phyloP scores from a whole-genome alignment of 768 basidiomycete genomes.

The Zangia roseola region DNA sequence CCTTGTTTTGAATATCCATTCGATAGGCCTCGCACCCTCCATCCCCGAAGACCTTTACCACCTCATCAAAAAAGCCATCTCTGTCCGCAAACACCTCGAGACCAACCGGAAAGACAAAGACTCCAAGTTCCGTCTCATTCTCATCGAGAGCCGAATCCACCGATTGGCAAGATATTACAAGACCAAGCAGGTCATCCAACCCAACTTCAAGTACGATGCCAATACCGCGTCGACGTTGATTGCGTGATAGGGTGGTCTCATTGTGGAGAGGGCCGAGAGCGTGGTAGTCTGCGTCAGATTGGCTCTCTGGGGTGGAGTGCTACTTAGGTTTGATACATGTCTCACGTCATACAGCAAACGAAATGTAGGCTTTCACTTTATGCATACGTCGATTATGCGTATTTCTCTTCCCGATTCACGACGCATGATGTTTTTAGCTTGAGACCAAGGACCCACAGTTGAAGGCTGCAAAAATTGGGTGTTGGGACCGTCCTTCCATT shows the following conservation, averaged over 20 bases:
- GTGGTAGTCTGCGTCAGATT: neutral
- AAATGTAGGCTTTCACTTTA: conserved; percentile 22
- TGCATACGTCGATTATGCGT: conserved; percentile 17
- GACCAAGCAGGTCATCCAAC: conserved; percentile 95
- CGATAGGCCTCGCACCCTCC: conserved; percentile 86
- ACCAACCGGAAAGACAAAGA: conserved; percentile 99
- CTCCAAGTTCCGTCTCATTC: conserved; percentile 93
- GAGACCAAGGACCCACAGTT: no score
- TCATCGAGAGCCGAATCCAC: conserved; percentile 99
- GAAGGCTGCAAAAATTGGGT: no score
- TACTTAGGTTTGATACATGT: conserved; percentile 8
- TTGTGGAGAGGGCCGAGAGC: conserved; percentile 1
- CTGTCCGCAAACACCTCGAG: conserved; percentile 98
- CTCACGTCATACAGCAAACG: conserved; percentile 4
- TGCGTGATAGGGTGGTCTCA: conserved; percentile 46
- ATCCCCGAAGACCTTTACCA: conserved; percentile 99
- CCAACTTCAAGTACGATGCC: conserved; percentile 98
- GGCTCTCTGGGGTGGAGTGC: neutral
- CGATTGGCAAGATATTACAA: conserved; percentile 98
- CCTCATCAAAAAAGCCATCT: conserved; percentile 99
- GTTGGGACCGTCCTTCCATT: no score
- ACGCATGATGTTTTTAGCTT: no score
- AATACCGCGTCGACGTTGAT: conserved; percentile 91
- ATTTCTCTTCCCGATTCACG: neutral
- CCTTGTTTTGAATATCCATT: conserved; percentile 1